Base-by-base conservation (phyloP, 1,284 basidiomycete species). In the Ceratobasidium theobromae region DNA sequence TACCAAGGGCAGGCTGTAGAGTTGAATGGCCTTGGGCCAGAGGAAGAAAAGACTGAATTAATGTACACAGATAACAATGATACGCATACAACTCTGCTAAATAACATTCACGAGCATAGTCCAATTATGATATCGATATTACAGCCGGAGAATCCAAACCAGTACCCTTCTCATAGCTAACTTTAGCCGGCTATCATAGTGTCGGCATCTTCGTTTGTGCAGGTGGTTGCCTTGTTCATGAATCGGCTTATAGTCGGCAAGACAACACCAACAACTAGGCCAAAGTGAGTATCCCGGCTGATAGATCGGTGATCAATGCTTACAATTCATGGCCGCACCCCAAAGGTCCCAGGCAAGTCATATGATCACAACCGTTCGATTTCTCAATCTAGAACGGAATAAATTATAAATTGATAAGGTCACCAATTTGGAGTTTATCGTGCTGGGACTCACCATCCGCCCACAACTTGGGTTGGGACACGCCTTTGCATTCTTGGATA, bases 161-260 rank as follows among this genome's bases (percentile, higher is more conserved):
- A 58, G 28, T 40, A 35, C 4, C 6, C 55, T 25, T 23, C 35
- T 23, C 43, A 58, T 2, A n/a, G 43, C 41, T 16, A 46, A 27
- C 25, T 58, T 58, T 27, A 58, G n/a, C 43, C 55, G 45, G 30
- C 55, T 58, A 21, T 58, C 55, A 33, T 58, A 58, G 48, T 58
- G 55, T n/a, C 55, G 40, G 18, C 55, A 58, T 35, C 30, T 58
- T 1, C 55, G 55, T 25, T 58, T 58, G 43, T 58, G 55, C 4
- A n/a, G 30, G n/a, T 41, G 55, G 30, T 58, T 58, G 11, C 55
- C 55, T 18, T 41, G 41, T 58, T 48, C 43, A 48, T 58, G 28
- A 28, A 58, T 58, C 16, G 41, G 55, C 14, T 41, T 41, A 35
- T 58, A 58, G 23, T 58, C 55, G 3, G 55, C 55, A 3, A 58